phyloP scores from a whole-genome alignment of 192 early-diverging fungal genomes.

The Mortierella claussenii region DNA sequence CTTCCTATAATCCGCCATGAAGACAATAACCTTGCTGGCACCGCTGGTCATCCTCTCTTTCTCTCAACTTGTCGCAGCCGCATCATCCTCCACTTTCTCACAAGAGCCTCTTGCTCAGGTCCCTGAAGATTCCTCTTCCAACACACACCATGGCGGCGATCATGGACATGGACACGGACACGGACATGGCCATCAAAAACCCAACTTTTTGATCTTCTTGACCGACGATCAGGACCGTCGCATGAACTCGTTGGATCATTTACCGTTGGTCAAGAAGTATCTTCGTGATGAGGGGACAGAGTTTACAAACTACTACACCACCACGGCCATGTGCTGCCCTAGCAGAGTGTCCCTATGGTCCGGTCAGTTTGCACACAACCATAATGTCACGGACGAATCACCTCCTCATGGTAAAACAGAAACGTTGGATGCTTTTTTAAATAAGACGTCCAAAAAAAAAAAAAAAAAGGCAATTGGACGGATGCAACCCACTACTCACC shows the following conservation, averaged over 20 bases:
- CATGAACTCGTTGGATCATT: slow-evolving; percentile 66
- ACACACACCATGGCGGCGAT: no score
- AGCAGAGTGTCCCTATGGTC: slow-evolving; percentile 67
- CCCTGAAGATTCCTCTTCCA: no score
- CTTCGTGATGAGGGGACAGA: slow-evolving; percentile 67
- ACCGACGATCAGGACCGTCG: slow-evolving; percentile 73
- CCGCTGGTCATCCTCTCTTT: slow-evolving; percentile 30
- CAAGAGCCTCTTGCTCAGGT: slow-evolving; percentile 7
- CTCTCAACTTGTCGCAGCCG: slow-evolving; percentile 16
- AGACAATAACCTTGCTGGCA: slow-evolving; percentile 15
- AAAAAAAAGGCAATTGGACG: background rate
- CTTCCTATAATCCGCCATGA: slow-evolving; percentile 19
- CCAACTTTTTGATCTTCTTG: slow-evolving; percentile 74
- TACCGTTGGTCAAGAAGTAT: slow-evolving; percentile 71
- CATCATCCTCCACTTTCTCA: background rate
- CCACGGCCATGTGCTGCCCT: slow-evolving; percentile 72
- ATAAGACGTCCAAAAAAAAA: no score
- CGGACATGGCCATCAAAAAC: slow-evolving; percentile 48
- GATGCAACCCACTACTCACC: no score
- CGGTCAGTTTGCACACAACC: slow-evolving; percentile 75
- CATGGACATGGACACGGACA: slow-evolving; percentile 3
- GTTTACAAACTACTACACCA: slow-evolving; percentile 71
- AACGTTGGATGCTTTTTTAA: no score
- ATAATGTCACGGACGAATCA: slow-evolving; percentile 51
- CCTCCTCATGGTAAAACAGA: slow-evolving; percentile 36